Percentiles rank a stretch among this genome's conserved stretches.
These are phyloP conservation scores for Colletotrichum horii DNA, from an alignment of 2,329 filamentous ascomycete species.

Conservation along the genomic window DNA sequence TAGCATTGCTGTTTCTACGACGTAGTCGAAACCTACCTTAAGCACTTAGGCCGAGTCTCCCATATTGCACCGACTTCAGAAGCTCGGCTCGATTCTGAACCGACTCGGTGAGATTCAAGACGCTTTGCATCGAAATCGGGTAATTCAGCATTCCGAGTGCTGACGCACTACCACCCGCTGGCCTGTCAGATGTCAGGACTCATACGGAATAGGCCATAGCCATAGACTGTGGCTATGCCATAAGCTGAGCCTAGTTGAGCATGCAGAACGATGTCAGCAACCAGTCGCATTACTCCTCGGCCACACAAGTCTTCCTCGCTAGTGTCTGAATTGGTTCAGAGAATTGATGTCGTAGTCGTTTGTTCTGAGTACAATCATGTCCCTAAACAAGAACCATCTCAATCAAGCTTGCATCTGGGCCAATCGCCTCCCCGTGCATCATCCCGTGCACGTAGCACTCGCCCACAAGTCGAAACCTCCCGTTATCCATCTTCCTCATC, in stretches of 20 bases:
- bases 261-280: background rate
- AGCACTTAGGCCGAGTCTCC: background rate
- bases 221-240: background rate
- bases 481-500: background rate
- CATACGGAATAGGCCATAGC: background rate
- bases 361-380: background rate
- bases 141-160: background rate
- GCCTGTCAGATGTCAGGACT: background rate
- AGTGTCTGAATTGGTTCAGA: background rate
- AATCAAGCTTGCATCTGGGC: background rate
- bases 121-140: background rate
- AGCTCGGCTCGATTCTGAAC: background rate
- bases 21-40: rapidly evolving
- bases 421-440: slow-evolving; percentile 38
- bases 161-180: background rate
- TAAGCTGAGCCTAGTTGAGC: background rate
- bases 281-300: rapidly evolving
- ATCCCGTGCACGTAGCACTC: slow-evolving; percentile 43
- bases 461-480: slow-evolving; percentile 28
- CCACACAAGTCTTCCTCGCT: rapidly evolving
- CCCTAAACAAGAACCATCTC: background rate
- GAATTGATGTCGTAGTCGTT: background rate
- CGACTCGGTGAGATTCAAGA: background rate
- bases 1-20: background rate
- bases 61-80: background rate